Conservation (phyloP, 2,329 filamentous ascomycete species). For the Fusarium nygamai region DNA sequence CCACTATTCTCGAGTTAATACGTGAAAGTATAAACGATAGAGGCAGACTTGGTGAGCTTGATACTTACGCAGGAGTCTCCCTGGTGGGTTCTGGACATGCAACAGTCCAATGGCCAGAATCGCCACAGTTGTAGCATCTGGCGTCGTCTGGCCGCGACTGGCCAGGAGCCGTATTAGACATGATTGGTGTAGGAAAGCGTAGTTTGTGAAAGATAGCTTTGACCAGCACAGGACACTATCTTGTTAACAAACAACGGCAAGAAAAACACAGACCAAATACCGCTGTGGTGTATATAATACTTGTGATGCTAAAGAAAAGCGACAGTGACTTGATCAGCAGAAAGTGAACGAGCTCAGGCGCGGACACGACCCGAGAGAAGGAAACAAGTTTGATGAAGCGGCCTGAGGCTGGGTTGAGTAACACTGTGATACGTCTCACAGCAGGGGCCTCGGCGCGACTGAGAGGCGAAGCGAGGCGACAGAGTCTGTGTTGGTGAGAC, state of each 20-base stretch:
- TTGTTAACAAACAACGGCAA: neutral
- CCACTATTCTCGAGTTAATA: slow-evolving; percentile 43
- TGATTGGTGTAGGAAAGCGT: slow-evolving; percentile 18
- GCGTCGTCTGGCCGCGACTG: slow-evolving; percentile 49
- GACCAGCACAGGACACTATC: slow-evolving; percentile 8
- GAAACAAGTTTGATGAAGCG: slow-evolving; percentile 21
- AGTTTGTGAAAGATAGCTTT: neutral
- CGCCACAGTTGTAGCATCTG: slow-evolving; percentile 65
- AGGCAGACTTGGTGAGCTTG: neutral
- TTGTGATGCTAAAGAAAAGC: slow-evolving; percentile 7
- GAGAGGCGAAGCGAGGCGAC: slow-evolving; percentile 11
- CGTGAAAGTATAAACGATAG: neutral
- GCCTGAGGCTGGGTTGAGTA: slow-evolving; percentile 29
- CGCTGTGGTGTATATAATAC: slow-evolving; percentile 3
- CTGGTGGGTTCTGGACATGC: slow-evolving; percentile 63
- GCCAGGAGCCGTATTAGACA: slow-evolving; percentile 45
- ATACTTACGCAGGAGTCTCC: slow-evolving; percentile 60
- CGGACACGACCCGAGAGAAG: neutral
- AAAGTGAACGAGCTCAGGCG: slow-evolving; percentile 19
- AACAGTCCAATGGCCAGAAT: slow-evolving; percentile 61
- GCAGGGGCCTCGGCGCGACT: slow-evolving; percentile 2
- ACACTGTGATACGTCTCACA: slow-evolving; percentile 34
- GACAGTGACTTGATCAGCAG: slow-evolving; percentile 12
- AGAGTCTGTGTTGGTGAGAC: neutral
- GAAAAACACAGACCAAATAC: neutral